Evolutionary conservation across 495 filamentous ascomycete species (phyloP), one percentile per base, ranked within the genome.

Genomic region (Penicillium malachiteum): DNA sequence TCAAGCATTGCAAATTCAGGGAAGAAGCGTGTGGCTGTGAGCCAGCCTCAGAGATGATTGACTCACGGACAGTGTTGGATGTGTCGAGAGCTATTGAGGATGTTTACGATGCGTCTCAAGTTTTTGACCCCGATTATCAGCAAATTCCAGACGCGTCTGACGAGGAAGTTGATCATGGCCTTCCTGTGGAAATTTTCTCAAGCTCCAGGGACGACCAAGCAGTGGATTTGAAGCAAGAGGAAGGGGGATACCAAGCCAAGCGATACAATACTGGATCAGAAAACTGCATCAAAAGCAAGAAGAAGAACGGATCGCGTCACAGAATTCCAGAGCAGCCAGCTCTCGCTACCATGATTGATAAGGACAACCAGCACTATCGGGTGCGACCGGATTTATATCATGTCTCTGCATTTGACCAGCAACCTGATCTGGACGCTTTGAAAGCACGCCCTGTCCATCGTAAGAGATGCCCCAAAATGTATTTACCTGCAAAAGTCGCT

Each of bases 1-100:
- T 79, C 51, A 74, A 73, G 50, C 47, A 63, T 2, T 65, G 69
- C 39, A 52, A 62, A 8, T 59, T 59, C 1, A 64, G 47, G 16
- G 49, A 65, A 52, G 72, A 81, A 7, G 77, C 77, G 6, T 80
- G 76, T 55, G 78, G 79, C 33, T 75, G 76, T n/a, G 43, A 64
- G 13, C 74, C 70, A 43, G 54, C 56, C 33, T 54, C 62, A 14
- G 47, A 55, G 6, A 30, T 55, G 14, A 63, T 62, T 6, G 53
- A 56, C 1, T 42, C 43, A 10, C 58, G 59, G 38, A 51, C 57
- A 1, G 54, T 76, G 9, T 54, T 74, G 32, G 70, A 77, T 47
- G 43, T 75, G 10, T 68, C 72, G 1, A 64, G 56, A 17, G 45
- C 65, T 12, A 63, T 62, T 41, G 47, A 48, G 7, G 45, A 57